Evolutionary conservation across 306 rosid species (phyloP), one percentile per base, ranked within the genome.

Genomic region (Fragaria iinumae): DNA sequence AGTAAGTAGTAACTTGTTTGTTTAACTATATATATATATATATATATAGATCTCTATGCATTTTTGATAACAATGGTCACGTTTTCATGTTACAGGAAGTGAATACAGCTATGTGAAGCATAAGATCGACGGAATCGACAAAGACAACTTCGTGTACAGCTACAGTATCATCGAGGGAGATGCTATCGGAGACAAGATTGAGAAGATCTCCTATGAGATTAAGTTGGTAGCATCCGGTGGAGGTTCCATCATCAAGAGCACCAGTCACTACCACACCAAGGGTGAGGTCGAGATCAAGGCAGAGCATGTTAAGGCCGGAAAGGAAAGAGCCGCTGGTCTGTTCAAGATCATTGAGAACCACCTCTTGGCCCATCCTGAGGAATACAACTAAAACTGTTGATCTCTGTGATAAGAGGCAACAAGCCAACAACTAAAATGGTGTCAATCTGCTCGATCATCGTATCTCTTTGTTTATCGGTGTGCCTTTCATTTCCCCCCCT

Each of bases 81-180:
- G 0, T 25, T 29, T 62, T 29, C 65, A 60, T 25, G 4, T 11
- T 34, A 66, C 80, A 88, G 88, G 88, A 3, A 79, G 79, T 21
- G 12, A 65, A 13, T 34, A 20, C 56, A 69, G 53, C 5, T 74
- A 41, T 17, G 79, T 79, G 41, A 75, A 72, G 80, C 84, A 87
- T 71, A 71, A 20, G 4, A 27, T 85, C 11, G 87, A 89, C 1
- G 72, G 21, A 17, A 1, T 87, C 18, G 93, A 89, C 38, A 43
- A 69, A 2, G 83, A n/a, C 7, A 87, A 87, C 23, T 78, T 49
- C 10, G 62, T 27, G 9, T 87, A 77, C 77, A 80, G 38, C 43
- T 83, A 81, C 68, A 83, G 79, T 7, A 13, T 86, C 38, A 60
- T 81, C 3, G 93, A 87, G 73, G 90, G 90, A 0, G 86, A 76